Base-by-base conservation (phyloP, 228 moss, liverwort and hornwort species). In the Sphagnum magellanicum region DNA sequence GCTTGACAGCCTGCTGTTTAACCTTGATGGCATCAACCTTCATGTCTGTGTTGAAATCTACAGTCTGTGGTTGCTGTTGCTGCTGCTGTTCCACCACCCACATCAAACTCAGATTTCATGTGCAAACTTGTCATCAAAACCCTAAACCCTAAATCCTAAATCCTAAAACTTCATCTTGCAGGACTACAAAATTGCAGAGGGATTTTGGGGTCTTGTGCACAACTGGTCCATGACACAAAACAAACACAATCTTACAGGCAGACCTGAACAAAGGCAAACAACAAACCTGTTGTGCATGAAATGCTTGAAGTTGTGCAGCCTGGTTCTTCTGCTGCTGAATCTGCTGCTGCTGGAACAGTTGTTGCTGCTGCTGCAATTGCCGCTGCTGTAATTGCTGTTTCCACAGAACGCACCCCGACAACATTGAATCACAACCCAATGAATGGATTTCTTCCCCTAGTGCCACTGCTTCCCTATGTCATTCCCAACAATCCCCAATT, bases 301-400 rank as follows among this genome's bases (percentile, higher is more conserved):
- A 80, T 12, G 78, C 81, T 77, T 90, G 89, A 59, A 87, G 68
- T 77, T 93, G 81, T 67, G 88, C 86, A 74, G 79, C 81, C 71
- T 89, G 82, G 58, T 82, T 75, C 6, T 79, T 91, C 75, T 90
- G 87, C 70, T 88, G 88, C 57, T 81, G 86, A 61, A 77, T 82
- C 72, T 84, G 79, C 64, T 86, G 89, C 51, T 82, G 85, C 63
- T 89, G 79, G 3, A 77, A 79, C 52, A 77, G 83, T 48, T 83
- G 85, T 50, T 89, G 89, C 66, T 91, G 87, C 61, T 91, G 91
- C n/a, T 83, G 69, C 13, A 78, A 63, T 53, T 92, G 91, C 79
- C 87, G 90, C 57, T 88, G 92, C 62, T 86, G 87, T 70, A 85
- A 64, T 63, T 89, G 91, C 51, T 80, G 86, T 61, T 94, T 89